These are phyloP conservation scores for Verticillium tricorpus DNA, from an alignment of 2,329 filamentous ascomycete genomes.

Conservation along the genomic window DNA sequence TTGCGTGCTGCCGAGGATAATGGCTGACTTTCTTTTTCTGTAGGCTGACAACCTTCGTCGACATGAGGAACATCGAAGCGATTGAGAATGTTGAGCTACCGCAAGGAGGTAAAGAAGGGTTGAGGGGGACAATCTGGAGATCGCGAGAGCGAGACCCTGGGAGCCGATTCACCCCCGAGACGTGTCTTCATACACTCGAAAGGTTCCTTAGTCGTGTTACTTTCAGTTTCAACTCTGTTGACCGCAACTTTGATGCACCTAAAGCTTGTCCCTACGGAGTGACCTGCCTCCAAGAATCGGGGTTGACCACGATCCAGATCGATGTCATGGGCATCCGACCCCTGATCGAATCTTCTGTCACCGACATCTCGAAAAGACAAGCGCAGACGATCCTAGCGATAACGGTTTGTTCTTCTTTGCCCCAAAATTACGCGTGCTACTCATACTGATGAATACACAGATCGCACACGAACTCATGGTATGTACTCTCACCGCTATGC, in stretches of 20 bases:
- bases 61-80: background rate
- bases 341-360: background rate
- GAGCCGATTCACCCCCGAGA: background rate
- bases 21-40: background rate
- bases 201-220: background rate
- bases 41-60: background rate
- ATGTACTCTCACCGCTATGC: background rate
- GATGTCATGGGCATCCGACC: background rate
- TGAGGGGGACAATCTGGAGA: background rate
- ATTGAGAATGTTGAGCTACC: background rate
- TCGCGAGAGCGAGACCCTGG: background rate
- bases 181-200: background rate
- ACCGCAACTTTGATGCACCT: background rate
- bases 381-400: background rate
- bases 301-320: background rate
- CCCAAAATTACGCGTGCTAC: background rate
- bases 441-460: background rate
- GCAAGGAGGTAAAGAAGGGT: no score
- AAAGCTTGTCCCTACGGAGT: background rate
- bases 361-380: background rate
- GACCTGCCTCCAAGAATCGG: background rate
- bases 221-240: background rate
- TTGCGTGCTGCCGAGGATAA: no score
- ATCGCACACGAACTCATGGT: slow-evolving; percentile 1
- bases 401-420: background rate